phyloP scores from a whole-genome alignment of 129 eudicot genomes.

The Helichrysum umbraculigerum region DNA sequence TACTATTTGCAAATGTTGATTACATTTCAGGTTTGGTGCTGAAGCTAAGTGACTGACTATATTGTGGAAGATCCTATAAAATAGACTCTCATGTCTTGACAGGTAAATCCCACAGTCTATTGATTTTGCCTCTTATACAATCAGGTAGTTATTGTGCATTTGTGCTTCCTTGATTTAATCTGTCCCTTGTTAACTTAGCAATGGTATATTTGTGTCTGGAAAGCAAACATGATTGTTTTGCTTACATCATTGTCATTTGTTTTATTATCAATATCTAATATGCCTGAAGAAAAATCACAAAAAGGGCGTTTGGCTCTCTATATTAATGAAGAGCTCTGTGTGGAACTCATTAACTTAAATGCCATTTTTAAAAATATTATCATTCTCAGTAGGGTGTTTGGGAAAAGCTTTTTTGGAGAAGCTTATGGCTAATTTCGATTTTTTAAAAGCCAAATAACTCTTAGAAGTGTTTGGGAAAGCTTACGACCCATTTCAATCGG shows the following conservation, averaged over 20 bases:
- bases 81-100: constrained; percentile 14
- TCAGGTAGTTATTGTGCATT: neutral
- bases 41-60: constrained; percentile 15
- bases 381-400: neutral
- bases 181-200: constrained; percentile 9
- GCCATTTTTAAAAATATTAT: neutral
- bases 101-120: constrained; percentile 18
- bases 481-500: neutral
- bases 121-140: constrained; percentile 3
- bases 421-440: neutral
- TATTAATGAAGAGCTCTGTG: neutral
- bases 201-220: neutral
- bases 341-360: neutral
- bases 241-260: neutral
- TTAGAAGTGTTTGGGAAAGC: neutral
- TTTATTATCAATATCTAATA: constrained; percentile 17
- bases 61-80: constrained; percentile 4
- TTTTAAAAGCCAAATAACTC: neutral
- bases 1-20: constrained; percentile 2
- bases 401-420: neutral
- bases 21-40: constrained; percentile 29
- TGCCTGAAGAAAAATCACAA: neutral
- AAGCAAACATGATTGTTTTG: constrained; percentile 7
- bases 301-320: neutral
- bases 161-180: constrained; percentile 1